Conservation (phyloP, 2,329 filamentous ascomycete species). For the Fusarium pilosicola region DNA sequence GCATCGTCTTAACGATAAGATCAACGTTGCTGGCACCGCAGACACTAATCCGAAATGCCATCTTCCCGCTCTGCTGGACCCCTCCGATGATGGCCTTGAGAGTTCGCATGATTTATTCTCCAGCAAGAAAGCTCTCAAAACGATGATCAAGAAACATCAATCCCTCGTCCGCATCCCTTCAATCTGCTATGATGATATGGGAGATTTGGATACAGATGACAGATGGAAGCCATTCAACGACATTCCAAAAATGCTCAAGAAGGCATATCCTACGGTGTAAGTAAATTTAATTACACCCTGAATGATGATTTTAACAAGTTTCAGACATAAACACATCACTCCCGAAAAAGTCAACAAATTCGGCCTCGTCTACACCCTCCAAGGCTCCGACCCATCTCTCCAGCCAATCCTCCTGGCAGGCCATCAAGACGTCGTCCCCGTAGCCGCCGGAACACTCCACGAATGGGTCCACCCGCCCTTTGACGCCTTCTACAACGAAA, state of each 20-base stretch:
- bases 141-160: constrained; percentile 58
- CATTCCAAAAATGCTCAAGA: constrained; percentile 56
- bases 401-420: constrained; percentile 52
- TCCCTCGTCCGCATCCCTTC: constrained; percentile 63
- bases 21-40: not conserved
- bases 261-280: constrained; percentile 59
- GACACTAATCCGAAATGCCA: constrained; percentile 32
- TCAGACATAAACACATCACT: constrained; percentile 52
- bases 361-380: constrained; percentile 67
- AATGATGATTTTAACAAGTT: not conserved
- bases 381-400: constrained; percentile 60
- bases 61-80: constrained; percentile 44
- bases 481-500: constrained; percentile 48
- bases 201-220: constrained; percentile 59
- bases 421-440: constrained; percentile 56
- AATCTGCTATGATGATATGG: constrained; percentile 64
- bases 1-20: not conserved
- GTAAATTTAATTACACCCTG: not conserved
- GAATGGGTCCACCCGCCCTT: constrained; percentile 53
- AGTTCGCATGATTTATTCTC: constrained; percentile 45
- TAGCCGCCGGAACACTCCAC: constrained; percentile 50
- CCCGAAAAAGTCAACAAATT: constrained; percentile 68
- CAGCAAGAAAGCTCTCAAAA: constrained; percentile 42
- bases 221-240: constrained; percentile 63
- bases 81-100: constrained; percentile 42